Conservation (phyloP, 202 grass and related monocot species). For the Brachypodium distachyon region DNA sequence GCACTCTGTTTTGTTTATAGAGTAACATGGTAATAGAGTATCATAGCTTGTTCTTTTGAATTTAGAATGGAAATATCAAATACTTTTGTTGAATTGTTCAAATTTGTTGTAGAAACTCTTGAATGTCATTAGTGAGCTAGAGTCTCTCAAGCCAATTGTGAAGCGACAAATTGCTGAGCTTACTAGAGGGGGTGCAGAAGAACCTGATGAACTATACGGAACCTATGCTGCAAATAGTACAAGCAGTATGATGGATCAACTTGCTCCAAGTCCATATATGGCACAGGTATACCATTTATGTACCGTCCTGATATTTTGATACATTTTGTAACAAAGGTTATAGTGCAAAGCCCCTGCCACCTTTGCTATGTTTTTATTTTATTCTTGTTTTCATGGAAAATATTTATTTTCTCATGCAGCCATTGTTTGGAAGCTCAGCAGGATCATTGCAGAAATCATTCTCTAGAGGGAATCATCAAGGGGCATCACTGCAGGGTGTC, state of each 20-base stretch:
- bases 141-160: constrained; percentile 78
- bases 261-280: constrained; percentile 4
- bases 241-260: constrained; percentile 19
- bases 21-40: background rate
- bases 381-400: background rate
- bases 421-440: constrained; percentile 34
- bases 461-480: constrained; percentile 39
- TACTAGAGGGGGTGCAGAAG: constrained; percentile 27
- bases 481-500: constrained; percentile 6
- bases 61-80: background rate
- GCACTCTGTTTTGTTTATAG: background rate
- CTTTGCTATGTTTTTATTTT: background rate
- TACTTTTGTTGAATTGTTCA: background rate
- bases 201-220: constrained; percentile 24
- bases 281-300: constrained; percentile 28
- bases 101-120: constrained; percentile 67
- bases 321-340: background rate
- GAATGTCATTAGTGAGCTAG: constrained; percentile 74
- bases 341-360: background rate
- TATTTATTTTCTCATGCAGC: constrained; percentile 31
- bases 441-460: constrained; percentile 31
- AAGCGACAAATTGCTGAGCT: constrained; percentile 48
- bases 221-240: constrained; percentile 8
- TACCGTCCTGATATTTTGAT: background rate
- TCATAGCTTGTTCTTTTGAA: background rate